phyloP scores from a whole-genome alignment of 2,329 filamentous ascomycete genomes.

The Aspergillus sergii region DNA sequence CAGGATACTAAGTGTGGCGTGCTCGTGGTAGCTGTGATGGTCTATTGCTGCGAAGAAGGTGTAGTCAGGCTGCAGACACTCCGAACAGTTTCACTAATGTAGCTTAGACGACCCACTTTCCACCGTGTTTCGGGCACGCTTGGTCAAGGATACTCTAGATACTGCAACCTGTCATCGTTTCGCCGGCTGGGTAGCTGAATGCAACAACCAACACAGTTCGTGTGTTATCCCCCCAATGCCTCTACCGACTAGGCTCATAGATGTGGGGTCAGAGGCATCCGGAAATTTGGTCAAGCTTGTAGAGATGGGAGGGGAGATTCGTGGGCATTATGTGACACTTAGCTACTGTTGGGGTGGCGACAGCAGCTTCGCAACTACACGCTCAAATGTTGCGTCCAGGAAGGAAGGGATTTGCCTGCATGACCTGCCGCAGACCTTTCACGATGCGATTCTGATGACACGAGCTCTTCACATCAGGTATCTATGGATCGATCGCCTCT shows the following conservation, averaged over 20 bases:
- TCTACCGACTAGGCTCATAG: not conserved
- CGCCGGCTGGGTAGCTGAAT: too few species aligned
- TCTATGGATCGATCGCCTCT: not conserved
- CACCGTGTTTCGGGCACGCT: too few species aligned
- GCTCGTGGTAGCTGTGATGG: too few species aligned
- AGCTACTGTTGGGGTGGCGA: not conserved
- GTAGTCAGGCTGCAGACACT: too few species aligned
- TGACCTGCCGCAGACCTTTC: not conserved
- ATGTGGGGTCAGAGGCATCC: not conserved
- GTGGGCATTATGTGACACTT: not conserved
- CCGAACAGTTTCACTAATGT: too few species aligned
- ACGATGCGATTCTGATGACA: not conserved
- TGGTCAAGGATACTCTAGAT: too few species aligned
- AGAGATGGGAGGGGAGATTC: accelerated
- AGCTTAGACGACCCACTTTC: too few species aligned
- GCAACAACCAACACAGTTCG: too few species aligned
- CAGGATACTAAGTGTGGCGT: too few species aligned
- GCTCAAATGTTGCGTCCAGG: not conserved
- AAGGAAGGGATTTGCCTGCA: not conserved
- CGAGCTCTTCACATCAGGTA: not conserved
- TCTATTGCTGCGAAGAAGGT: too few species aligned
- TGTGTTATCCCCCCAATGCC: too few species aligned
- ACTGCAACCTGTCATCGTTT: too few species aligned
- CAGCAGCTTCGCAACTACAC: not conserved
- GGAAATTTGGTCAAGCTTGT: not conserved